A percentile compares a stretch with the other conserved stretches of the same genome.
phyloP scores from a whole-genome alignment of 106 monocot species.

The Dendrobium nobile region DNA sequence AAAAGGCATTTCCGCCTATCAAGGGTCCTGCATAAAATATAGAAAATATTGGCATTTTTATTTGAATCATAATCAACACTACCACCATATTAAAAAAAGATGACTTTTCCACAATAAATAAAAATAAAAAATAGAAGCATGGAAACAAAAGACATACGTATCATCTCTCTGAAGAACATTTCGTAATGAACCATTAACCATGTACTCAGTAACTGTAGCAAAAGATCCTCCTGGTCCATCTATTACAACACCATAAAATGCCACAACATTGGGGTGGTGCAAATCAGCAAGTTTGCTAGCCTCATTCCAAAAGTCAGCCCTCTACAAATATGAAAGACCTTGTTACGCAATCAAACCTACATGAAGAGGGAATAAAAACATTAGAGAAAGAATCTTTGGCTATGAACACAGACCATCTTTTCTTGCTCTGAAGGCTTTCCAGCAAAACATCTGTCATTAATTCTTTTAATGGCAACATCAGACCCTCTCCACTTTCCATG shows the following conservation, averaged over 20 bases:
- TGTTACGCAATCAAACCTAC: neutral
- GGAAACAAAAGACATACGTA: constrained; percentile 19
- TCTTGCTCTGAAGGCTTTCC: constrained; percentile 45
- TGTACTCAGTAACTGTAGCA: constrained; percentile 58
- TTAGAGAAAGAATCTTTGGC: neutral
- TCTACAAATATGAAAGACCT: constrained; percentile 8
- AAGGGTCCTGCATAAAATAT: constrained; percentile 18
- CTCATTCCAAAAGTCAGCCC: constrained; percentile 58
- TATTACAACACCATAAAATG: constrained; percentile 60
- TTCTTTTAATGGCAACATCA: constrained; percentile 55
- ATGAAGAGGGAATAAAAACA: constrained; percentile 1
- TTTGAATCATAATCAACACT: neutral
- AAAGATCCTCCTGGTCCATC: constrained; percentile 51
- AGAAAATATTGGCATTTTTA: neutral
- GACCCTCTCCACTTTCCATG: constrained; percentile 54
- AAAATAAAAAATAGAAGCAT: neutral
- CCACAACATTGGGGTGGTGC: constrained; percentile 62
- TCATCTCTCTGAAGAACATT: constrained; percentile 34
- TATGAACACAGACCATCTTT: constrained; percentile 14
- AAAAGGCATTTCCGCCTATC: constrained; percentile 33
- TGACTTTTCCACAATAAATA: neutral
- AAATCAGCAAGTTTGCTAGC: constrained; percentile 47
- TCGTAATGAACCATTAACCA: constrained; percentile 60
- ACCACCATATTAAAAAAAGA: neutral
- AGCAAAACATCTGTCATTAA: constrained; percentile 40